Evolutionary conservation across 306 rosid species (phyloP).

Genomic region (Neltuma alba): DNA sequence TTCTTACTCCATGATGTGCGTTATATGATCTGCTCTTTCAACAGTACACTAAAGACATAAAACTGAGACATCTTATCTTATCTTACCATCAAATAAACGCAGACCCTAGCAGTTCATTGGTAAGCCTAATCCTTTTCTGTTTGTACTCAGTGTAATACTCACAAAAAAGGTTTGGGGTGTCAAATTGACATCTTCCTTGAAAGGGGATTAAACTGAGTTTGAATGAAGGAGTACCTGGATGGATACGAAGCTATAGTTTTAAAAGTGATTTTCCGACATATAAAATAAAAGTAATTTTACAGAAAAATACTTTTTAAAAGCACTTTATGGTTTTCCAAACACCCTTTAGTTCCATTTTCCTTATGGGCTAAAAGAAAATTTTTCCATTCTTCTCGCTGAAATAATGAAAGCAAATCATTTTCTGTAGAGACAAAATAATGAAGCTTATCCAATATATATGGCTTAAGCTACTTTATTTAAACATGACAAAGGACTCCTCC

Average conservation of each 20-base stretch:
- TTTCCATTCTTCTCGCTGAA: not conserved
- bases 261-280: too few species aligned
- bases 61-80: not conserved
- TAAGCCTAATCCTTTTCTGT: not conserved
- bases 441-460: not conserved
- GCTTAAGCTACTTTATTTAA: not conserved
- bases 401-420: not conserved
- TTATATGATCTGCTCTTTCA: not conserved
- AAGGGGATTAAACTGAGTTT: not conserved
- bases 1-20: not conserved
- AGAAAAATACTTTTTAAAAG: too few species aligned
- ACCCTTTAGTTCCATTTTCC: not conserved
- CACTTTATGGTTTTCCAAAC: too few species aligned
- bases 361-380: not conserved
- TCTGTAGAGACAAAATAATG: not conserved
- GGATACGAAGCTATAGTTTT: too few species aligned
- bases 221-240: too few species aligned
- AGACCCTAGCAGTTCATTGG: too few species aligned
- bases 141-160: not conserved
- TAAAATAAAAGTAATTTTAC: too few species aligned
- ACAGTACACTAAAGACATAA: not conserved
- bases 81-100: too few species aligned
- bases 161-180: not conserved
- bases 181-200: not conserved
- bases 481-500: not conserved